Evolutionary conservation across 345 rosid genomes (phyloP).

Genomic region (Camelina neglecta): DNA sequence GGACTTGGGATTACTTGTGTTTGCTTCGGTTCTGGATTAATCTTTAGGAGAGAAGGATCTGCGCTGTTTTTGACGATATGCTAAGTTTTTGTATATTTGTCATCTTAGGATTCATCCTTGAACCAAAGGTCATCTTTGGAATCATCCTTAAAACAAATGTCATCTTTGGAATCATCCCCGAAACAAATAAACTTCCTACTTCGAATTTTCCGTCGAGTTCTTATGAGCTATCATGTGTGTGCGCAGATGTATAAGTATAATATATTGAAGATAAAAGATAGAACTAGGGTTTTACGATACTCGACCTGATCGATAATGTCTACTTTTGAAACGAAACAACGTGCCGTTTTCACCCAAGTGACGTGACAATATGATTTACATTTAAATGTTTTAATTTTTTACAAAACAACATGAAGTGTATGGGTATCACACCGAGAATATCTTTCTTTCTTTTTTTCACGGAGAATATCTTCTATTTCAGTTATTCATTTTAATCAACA

Average conservation of each 20-base stretch:
- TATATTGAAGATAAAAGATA: not conserved
- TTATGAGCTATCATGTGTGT: not conserved
- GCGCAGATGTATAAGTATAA: not conserved
- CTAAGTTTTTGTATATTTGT: slow-evolving; percentile 6
- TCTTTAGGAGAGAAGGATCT: not conserved
- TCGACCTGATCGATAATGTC: no score
- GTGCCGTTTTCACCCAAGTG: slow-evolving; percentile 18
- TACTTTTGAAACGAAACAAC: slow-evolving; percentile 16
- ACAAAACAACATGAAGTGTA: slow-evolving; percentile 13
- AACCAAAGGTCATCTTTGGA: not conserved
- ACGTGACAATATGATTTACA: slow-evolving; percentile 31
- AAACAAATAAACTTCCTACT: not conserved
- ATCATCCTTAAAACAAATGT: not conserved
- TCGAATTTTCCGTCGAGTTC: not conserved
- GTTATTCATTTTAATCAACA: no score
- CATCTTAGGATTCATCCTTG: no score
- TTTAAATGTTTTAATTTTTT: slow-evolving; percentile 13
- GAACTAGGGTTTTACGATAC: not conserved
- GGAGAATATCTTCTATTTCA: no score
- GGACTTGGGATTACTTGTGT: not conserved
- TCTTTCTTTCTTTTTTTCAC: no score
- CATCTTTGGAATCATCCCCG: no score
- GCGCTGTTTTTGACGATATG: not conserved
- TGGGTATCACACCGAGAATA: slow-evolving; percentile 33
- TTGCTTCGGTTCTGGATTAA: no score